Base-by-base conservation (phyloP, 2,329 filamentous ascomycete genomes). In the Fusarium sp. region DNA sequence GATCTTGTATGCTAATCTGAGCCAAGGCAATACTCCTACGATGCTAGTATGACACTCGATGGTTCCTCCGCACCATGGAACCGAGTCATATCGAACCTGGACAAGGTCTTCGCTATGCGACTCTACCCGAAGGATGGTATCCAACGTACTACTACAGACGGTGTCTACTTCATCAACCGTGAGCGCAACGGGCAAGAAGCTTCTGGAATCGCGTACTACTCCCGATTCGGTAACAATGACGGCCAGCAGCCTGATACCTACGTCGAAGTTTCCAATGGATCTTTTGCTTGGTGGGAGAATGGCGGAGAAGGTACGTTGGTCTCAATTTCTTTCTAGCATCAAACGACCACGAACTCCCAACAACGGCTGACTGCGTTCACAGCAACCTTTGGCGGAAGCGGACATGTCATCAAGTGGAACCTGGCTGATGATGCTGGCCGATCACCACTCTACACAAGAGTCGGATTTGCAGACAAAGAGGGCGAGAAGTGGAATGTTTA, bases 401-500 rank as follows among this genome's bases (percentile, higher is more conserved):
- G 30, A 37, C 48, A 50, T 50, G 48, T 50, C 30, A 37, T 50
- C 6, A 50, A n/a, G 30, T 50, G 48, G 48, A 50, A 50, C 30
- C 16, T 50, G 48, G 48, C 48, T 25, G 48, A 50, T 2, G 48
- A 50, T n/a, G 48, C 48, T 25, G 48, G 48, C 14, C 48, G 48
- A 37, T 50, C 48, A 6, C 48, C 48, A 3, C 14, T 50, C 21
- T 50, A 25, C 2, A n/a, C 48, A 7, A n/a, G 48, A 16, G 48
- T 50, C 7, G 48, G 48, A 19, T 50, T 50, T 19, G 48, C 48
- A 5, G 48, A 50, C 21, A 50, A 50, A 18, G 48, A 50, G 30
- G 48, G 30, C 16, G 48, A 50, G 21, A 25, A 50, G 48, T 50
- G 48, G 48, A 50, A 25, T 50, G 48, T 50, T 11, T 50, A 50